Base-by-base conservation (phyloP, 176 grass and related monocot genomes). In the Stipa capillata region DNA sequence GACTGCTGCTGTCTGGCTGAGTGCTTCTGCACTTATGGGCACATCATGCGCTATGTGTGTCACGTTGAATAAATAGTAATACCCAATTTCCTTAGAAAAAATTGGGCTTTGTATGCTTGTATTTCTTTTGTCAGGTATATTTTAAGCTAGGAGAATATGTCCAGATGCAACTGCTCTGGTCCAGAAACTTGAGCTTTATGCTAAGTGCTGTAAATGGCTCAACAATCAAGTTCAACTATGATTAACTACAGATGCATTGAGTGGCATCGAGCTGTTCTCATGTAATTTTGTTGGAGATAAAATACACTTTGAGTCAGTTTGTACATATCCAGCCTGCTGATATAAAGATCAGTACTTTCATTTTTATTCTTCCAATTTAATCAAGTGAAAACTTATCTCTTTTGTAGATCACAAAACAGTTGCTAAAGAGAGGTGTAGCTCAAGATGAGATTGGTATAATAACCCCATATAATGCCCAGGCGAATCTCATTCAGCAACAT, bases 401-500 rank as follows among this genome's bases (percentile, higher is more conserved):
- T 79, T 36, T 88, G 47, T 69, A 97, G 94, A 79, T 94, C 42
- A 90, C 83, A 34, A 79, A 69, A 76, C 83, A 94, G 82, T 68
- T 98, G 66, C 48, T 98, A 55, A 89, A 82, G 58, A 92, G 83
- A 83, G 92, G 95, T 56, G 89, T 98, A 84, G 61, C 70, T 79
- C 82, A 74, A 82, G 83, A 94, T 27, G 92, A 74, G 65, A 87
- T 98, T 85, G 91, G 95, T 67, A 90, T 94, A 83, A 94, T 98
- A 85, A 94, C 92, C 31, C 95, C 95, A 63, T 98, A 98, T 71
- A 98, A 98, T 54, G 89, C 95, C 64, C 95, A 98, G 81, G 95
- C 75, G 25, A 92, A 78, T 92, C 81, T 98, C 58, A 94, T 98
- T 55, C 69, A 74, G 48, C 87, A 94, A 87, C 74, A 84, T 33